Percentiles rank a stretch among this genome's conserved stretches.
These are phyloP conservation scores for Stagonosporopsis vannaccii DNA, from an alignment of 2,329 filamentous ascomycete genomes.

Conservation along the genomic window DNA sequence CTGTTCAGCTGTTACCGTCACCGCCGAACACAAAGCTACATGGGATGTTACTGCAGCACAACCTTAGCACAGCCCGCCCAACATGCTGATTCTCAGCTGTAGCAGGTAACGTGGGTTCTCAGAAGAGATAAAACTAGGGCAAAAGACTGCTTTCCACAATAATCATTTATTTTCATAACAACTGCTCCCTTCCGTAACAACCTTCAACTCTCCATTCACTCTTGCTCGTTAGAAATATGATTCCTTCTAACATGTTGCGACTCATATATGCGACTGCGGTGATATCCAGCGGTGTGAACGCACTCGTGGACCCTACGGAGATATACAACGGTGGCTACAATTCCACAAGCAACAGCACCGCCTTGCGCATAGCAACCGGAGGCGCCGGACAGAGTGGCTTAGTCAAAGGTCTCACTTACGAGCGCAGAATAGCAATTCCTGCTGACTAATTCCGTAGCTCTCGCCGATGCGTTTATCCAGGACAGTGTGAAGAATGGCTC, in stretches of 20 bases:
- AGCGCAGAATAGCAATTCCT: no score
- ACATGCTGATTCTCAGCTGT: not conserved
- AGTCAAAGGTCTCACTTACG: conserved; percentile 35
- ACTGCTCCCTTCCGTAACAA: not conserved
- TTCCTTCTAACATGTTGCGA: not conserved
- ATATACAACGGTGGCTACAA: conserved; percentile 29
- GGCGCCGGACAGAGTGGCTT: conserved; percentile 51
- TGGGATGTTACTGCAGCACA: not conserved
- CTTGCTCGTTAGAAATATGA: not conserved
- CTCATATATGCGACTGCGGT: not conserved
- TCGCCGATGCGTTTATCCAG: conserved; percentile 51
- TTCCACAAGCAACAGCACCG: conserved; percentile 13
- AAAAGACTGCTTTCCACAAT: not conserved
- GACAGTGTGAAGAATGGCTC: conserved; percentile 38
- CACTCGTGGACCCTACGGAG: conserved; percentile 28
- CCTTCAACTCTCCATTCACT: not conserved
- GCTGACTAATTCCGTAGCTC: conserved; percentile 24
- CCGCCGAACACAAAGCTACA: not conserved
- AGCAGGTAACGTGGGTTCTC: not conserved
- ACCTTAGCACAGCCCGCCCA: not conserved
- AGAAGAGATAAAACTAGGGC: not conserved
- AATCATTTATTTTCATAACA: no score
- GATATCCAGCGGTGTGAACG: not conserved
- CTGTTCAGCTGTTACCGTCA: conserved; percentile 3
- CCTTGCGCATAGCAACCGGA: conserved; percentile 47